Conservation (phyloP, 768 basidiomycete genomes). For the Auricularia sp. region DNA sequence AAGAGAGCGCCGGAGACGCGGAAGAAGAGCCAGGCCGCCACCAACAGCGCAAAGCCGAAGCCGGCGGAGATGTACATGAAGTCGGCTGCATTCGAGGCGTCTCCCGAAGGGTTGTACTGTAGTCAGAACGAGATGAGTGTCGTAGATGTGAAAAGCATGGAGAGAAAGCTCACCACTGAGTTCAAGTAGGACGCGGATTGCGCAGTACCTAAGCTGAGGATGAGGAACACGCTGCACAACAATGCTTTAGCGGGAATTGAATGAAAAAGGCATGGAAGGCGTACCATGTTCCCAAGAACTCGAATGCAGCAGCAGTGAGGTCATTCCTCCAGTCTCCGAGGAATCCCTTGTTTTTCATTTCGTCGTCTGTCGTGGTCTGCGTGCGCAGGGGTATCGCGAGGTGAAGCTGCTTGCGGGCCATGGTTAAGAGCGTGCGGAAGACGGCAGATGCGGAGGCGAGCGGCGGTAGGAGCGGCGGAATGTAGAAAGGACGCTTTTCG, state of each 20-base stretch:
- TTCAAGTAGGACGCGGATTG: not conserved
- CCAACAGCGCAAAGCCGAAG: constrained; percentile 45
- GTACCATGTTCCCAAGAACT: not conserved
- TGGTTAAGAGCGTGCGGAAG: not conserved
- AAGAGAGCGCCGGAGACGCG: constrained; percentile 55
- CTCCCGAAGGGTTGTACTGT: not conserved
- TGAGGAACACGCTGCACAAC: not conserved
- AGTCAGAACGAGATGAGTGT: not conserved
- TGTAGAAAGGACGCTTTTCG: too few species aligned
- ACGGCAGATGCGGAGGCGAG: too few species aligned
- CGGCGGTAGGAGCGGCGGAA: too few species aligned
- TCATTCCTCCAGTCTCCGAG: not conserved
- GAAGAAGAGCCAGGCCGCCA: constrained; percentile 61
- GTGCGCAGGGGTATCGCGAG: not conserved
- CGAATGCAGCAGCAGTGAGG: not conserved
- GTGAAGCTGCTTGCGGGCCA: not conserved
- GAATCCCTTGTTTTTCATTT: not conserved
- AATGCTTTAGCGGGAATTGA: not conserved
- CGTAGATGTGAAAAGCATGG: not conserved
- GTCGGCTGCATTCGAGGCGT: not conserved
- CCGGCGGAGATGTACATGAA: not conserved
- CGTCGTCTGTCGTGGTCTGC: not conserved
- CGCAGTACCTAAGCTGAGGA: not conserved
- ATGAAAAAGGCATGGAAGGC: not conserved
- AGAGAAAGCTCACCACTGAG: not conserved